A percentile compares a stretch with the other conserved stretches of the same genome.
phyloP scores from a whole-genome alignment of 148 eudicot genomes.

The Arctostaphylos glauca region DNA sequence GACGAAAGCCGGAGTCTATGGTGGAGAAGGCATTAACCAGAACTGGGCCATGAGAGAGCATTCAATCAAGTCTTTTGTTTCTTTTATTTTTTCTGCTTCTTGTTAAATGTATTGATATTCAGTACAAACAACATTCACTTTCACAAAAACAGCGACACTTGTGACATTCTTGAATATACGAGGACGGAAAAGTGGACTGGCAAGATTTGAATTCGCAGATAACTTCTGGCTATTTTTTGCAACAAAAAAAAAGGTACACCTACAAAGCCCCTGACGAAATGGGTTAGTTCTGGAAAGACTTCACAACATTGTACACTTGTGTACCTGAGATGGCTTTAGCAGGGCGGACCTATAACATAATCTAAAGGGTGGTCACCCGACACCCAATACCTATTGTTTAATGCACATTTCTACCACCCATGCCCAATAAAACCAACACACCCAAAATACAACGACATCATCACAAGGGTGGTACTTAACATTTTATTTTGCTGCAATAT shows the following conservation, averaged over 20 bases:
- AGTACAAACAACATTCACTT: background rate
- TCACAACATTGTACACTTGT: background rate
- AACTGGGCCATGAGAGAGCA: background rate
- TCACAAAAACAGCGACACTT: background rate
- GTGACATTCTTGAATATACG: background rate
- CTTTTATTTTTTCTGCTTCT: background rate
- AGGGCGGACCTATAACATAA: background rate
- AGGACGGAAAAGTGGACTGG: background rate
- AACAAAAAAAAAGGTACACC: background rate
- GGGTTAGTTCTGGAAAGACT: background rate
- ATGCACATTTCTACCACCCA: background rate
- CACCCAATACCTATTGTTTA: too few species aligned
- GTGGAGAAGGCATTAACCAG: background rate
- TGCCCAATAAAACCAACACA: background rate
- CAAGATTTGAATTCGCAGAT: background rate
- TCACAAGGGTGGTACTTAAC: background rate
- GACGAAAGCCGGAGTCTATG: background rate
- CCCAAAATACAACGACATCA: background rate
- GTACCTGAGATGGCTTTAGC: background rate
- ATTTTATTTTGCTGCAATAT: background rate
- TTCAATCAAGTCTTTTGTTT: background rate
- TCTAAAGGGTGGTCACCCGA: too few species aligned
- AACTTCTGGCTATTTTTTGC: background rate
- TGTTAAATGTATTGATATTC: background rate
- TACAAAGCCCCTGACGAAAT: background rate